Base-by-base conservation (phyloP, 2,329 filamentous ascomycete genomes). In the Tothia fuscella region DNA sequence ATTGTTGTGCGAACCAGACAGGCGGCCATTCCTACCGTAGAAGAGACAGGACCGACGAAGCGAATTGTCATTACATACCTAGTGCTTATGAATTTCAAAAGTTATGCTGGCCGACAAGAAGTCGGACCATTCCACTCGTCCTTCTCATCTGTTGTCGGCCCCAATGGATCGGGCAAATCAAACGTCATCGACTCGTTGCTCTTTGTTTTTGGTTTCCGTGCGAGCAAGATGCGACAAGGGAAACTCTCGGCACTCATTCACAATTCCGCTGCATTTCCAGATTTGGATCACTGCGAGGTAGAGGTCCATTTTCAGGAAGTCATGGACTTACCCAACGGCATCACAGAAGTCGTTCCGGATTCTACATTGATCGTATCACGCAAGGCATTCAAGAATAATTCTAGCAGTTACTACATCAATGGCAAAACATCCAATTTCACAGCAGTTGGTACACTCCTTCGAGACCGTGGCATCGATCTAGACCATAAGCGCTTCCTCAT, bases 401-500 rank as follows among this genome's bases (percentile, higher is more conserved):
- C 84, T 7, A 96, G 89, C 74, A 93, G 91, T 61, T 98, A 98
- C 64, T 96, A 93, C 64, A 93, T 98, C 66, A 86, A 98, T 56
- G 78, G 75, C 49, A 84, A 82, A 52, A 79, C 82, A 47, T 94
- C 89, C 25, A 93, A 84, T 55, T 98, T 95, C 58, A 96, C 88
- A 0, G 74, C 79, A 0, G 91, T 98, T 21, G 95, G 88, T 0
- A 85, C 80, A 0, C 68, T 98, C 12, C 74, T 98, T 6, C 82
- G 82, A 44, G 86, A 87, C 17, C 78, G 84, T 19, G 93, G 91
- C 2, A 84, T 98, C 13, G 91, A 98, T 64, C 71, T 98, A 17
- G 91, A 98, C 55, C 91, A 98, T 66, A 98, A 98, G 65, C 84
- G 91, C 46, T 98, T 98, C 64, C 66, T 98, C 41, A 98, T 98